These are phyloP conservation scores for Trichophaea hybrida DNA, from an alignment of 2,329 filamentous ascomycete species.

Conservation along the genomic window DNA sequence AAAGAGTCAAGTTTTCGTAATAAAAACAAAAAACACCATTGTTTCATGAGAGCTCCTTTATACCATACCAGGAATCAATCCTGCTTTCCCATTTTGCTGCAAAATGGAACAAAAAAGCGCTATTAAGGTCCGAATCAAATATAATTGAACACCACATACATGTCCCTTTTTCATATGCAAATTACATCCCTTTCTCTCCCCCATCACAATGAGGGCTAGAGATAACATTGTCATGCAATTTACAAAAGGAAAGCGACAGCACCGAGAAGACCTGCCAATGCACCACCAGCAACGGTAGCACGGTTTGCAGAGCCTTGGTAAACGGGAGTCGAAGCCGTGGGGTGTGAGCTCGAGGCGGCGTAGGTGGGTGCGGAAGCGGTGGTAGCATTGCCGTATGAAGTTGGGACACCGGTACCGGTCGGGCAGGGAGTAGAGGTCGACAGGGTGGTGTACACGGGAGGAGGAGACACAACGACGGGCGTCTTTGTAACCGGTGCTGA, in stretches of 20 bases:
- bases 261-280: conserved; percentile 22
- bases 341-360: background rate
- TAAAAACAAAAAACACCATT: too few relatives aligned
- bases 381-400: conserved; percentile 6
- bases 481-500: conserved; percentile 1
- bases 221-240: background rate
- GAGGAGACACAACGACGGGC: background rate
- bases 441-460: background rate
- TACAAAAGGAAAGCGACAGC: conserved; percentile 23
- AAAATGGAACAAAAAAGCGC: too few relatives aligned
- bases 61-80: too few relatives aligned
- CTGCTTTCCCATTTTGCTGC: too few relatives aligned
- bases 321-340: background rate
- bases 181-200: too few relatives aligned
- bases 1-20: too few relatives aligned
- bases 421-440: background rate
- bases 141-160: too few relatives aligned
- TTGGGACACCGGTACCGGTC: conserved; percentile 2
- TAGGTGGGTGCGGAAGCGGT: background rate
- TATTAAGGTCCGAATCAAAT: too few relatives aligned
- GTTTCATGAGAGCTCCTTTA: too few relatives aligned
- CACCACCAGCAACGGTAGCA: conserved; percentile 20
- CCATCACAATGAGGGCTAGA: too few relatives aligned
- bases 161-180: too few relatives aligned
- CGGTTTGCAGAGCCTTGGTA: conserved; percentile 19